Percentiles rank a stretch among this genome's conserved stretches.
Evolutionary conservation across 192 early-diverging fungal species (phyloP).

Genomic region (Podila epigama): DNA sequence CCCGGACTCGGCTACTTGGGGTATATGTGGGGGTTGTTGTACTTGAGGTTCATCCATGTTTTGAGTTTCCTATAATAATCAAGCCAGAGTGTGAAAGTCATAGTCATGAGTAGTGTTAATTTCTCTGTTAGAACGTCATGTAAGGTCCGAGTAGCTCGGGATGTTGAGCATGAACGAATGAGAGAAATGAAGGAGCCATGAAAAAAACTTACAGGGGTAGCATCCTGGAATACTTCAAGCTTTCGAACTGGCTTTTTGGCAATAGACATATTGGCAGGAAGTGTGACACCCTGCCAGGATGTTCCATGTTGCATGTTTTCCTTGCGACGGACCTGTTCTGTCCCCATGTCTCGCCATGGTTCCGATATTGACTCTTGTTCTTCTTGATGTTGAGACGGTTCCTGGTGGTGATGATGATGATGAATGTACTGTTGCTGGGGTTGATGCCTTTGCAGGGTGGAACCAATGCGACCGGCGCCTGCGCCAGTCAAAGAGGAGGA

Average conservation of each 20-base stretch:
- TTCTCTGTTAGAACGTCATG: no score
- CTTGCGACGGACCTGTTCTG: slow-evolving; percentile 65
- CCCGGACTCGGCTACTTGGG: not conserved
- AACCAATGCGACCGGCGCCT: not conserved
- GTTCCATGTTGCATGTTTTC: slow-evolving; percentile 71
- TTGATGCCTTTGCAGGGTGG: no score
- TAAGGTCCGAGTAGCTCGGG: no score
- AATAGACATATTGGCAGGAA: slow-evolving; percentile 42
- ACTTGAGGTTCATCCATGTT: not conserved
- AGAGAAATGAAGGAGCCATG: not conserved
- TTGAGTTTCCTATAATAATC: no score
- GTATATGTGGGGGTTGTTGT: not conserved
- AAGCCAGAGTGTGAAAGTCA: no score
- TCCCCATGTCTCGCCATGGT: slow-evolving; percentile 69
- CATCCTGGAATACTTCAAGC: slow-evolving; percentile 42
- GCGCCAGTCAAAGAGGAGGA: not conserved
- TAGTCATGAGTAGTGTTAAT: no score
- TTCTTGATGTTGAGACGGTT: not conserved
- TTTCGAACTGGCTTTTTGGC: slow-evolving; percentile 11
- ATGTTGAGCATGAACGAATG: no score
- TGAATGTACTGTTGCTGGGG: no score
- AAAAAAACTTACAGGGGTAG: not conserved
- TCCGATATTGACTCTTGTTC: not conserved
- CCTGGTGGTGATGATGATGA: no score
- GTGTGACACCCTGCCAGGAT: slow-evolving; percentile 65